Base-by-base conservation (phyloP, 140 eudicot genomes). In the Anethum foeniculum region DNA sequence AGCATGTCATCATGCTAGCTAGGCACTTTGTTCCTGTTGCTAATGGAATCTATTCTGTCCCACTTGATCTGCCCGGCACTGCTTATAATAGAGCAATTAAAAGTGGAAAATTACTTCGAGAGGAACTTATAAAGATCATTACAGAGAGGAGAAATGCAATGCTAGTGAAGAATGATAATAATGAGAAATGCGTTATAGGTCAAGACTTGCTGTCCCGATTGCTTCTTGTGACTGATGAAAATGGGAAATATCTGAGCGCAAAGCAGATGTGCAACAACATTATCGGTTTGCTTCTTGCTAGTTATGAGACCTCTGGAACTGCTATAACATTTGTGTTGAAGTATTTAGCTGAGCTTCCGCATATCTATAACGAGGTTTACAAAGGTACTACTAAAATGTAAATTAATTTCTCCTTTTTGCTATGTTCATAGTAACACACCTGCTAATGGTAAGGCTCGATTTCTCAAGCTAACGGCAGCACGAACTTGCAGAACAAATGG, bases 281-380 rank as follows among this genome's bases (percentile, higher is more conserved):
- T 16, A 77, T 88, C 1, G 91, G 91, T 7, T 84, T 83, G 21
- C 79, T 88, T 1, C 82, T 86, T 11, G 91, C 89, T 21, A 84
- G 89, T 78, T 84, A 85, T 19, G 86, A 88, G 64, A 88, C 88
- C 32, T 80, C 82, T 2, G 86, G 91, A 32, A 84, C 80, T 13
- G 89, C 88, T 21, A 75, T 88, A 13, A 86, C 91, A 9, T 86
- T 86, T 3, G 71, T 84, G 4, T 51, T 88, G 43, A 86, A 86
- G 71, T 82, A 88, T 60, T 89, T 88, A 14, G 89, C 91, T 0
- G 89, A 88, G 81, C 79, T 79, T 82, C 91, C 91, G 21, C 77
- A 67, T 44, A 56, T 86, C 47, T 88, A 84, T 68, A 28, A 81
- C 2, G 21, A 86, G 72, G 91, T 88, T 77, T 64, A 38, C 16